Conservation (phyloP, 345 rosid species). For the Gossypium rotundifolium region DNA sequence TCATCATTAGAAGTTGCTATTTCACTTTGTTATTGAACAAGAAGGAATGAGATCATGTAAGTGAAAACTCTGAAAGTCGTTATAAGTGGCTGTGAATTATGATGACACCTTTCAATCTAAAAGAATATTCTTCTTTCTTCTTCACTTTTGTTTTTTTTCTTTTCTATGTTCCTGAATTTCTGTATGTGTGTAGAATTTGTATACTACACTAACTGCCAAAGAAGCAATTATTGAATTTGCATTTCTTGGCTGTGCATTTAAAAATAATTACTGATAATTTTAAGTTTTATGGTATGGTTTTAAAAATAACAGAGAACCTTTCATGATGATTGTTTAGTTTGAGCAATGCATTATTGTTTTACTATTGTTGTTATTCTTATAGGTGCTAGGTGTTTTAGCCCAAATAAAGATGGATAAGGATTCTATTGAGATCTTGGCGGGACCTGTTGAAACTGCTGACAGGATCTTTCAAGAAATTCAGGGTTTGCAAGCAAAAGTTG, state of each 20-base stretch:
- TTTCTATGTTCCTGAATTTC: constrained; percentile 11
- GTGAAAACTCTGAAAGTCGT: not conserved
- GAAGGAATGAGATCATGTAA: not conserved
- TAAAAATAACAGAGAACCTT: not conserved
- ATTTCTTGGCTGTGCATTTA: not conserved
- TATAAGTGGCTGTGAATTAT: not conserved
- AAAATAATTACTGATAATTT: not conserved
- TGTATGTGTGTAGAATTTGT: not conserved
- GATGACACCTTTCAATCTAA: not conserved
- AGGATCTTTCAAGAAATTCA: constrained; percentile 70
- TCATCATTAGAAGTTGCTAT: not conserved
- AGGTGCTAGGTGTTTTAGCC: constrained; percentile 80
- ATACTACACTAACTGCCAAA: not conserved
- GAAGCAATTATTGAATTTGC: constrained; percentile 2
- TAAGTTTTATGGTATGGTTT: not conserved
- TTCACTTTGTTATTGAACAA: not conserved
- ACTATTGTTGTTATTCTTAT: constrained; percentile 1
- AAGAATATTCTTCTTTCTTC: not conserved
- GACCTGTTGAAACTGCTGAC: constrained; percentile 77
- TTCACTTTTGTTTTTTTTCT: not conserved
- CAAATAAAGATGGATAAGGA: constrained; percentile 84
- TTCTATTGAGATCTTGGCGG: constrained; percentile 65
- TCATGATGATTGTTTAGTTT: not conserved
- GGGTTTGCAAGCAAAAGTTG: constrained; percentile 57
- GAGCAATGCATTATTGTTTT: constrained; percentile 12